Evolutionary conservation across 176 grass and related monocot genomes (phyloP).

Genomic region (Luzula sylvatica): DNA sequence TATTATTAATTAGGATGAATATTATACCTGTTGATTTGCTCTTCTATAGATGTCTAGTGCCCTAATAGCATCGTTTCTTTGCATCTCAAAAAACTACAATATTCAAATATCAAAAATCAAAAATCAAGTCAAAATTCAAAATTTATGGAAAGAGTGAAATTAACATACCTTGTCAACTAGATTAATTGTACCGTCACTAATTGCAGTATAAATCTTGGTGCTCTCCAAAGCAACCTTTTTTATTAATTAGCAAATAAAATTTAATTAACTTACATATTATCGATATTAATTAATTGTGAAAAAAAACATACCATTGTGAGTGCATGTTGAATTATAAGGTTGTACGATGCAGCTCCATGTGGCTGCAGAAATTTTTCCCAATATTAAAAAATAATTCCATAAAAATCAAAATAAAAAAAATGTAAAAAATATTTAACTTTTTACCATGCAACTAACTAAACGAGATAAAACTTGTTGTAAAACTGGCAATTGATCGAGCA

Average conservation of each 20-base stretch:
- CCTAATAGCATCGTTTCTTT: conserved; percentile 65
- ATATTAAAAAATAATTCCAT: conserved; percentile 10
- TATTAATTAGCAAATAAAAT: no score
- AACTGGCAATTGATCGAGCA: conserved; percentile 70
- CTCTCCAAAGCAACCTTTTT: conserved; percentile 72
- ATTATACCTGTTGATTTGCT: conserved; percentile 60
- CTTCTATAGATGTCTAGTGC: conserved; percentile 83
- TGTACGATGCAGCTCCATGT: conserved; percentile 72
- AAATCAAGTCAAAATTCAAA: background rate
- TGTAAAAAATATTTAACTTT: conserved; percentile 8
- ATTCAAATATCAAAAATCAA: conserved; percentile 17
- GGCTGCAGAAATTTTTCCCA: conserved; percentile 38
- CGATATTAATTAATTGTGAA: no score
- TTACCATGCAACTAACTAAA: conserved; percentile 82
- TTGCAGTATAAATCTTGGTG: conserved; percentile 68
- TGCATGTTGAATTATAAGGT: conserved; percentile 78
- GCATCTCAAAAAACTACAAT: conserved; percentile 93
- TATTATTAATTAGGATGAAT: background rate
- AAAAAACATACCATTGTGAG: conserved; percentile 66
- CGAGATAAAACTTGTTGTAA: conserved; percentile 67
- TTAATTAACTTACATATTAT: background rate
- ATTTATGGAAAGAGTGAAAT: background rate
- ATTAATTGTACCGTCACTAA: conserved; percentile 82
- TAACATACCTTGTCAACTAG: conserved; percentile 73
- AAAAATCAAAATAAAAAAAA: conserved; percentile 8